Evolutionary conservation across 148 eudicot genomes (phyloP).

Genomic region (Chenopodium suecicum): DNA sequence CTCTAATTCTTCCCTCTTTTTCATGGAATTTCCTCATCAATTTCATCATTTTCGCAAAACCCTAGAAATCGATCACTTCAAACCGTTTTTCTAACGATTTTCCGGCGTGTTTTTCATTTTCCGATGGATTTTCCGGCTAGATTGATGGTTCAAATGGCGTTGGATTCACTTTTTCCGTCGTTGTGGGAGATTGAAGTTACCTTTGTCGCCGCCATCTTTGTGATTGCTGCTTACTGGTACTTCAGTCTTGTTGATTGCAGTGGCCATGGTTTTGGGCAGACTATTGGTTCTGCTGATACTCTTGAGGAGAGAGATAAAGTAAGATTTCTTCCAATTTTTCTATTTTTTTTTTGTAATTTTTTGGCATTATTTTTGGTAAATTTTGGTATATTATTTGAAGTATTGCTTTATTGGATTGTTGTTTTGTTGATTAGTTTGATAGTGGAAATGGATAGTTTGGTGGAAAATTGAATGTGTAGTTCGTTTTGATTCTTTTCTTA

Average conservation of each 20-base stretch:
- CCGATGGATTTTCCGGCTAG: slow-evolving; percentile 26
- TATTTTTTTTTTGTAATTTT: background rate
- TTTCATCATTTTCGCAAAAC: background rate
- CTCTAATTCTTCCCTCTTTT: background rate
- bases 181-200: slow-evolving; percentile 59
- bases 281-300: background rate
- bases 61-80: background rate
- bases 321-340: background rate
- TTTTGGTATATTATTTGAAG: too few species aligned
- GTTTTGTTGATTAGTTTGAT: background rate
- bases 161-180: slow-evolving; percentile 43
- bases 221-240: slow-evolving; percentile 50
- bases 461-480: background rate
- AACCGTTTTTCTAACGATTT: background rate
- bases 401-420: background rate
- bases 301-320: background rate
- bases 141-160: slow-evolving; percentile 36
- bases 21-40: slow-evolving; percentile 10
- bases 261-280: background rate
- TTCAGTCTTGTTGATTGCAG: slow-evolving; percentile 21
- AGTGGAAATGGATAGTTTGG: slow-evolving; percentile 1
- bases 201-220: slow-evolving; percentile 39
- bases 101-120: background rate
- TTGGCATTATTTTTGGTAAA: background rate
- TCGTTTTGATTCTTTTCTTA: background rate